Evolutionary conservation across 768 basidiomycete species (phyloP), one percentile per base, ranked within the genome.

Genomic region (Butyriboletus loyo): DNA sequence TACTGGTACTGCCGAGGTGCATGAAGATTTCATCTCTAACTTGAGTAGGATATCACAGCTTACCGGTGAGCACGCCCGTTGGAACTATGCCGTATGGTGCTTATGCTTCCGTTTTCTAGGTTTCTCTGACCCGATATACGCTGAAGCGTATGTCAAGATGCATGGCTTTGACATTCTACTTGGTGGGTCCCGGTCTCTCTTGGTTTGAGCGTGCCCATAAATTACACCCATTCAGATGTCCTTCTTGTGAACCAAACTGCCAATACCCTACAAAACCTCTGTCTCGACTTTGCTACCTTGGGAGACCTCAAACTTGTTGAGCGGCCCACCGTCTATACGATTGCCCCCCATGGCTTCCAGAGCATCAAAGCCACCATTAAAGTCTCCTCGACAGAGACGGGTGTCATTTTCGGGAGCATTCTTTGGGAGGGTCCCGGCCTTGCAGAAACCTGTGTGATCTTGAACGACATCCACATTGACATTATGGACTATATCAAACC

Each of bases 321-420:
- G 68, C 81, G 94, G n/a, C 95, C 97, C 2, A 77, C 90, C 1
- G 87, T 93, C 7, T 91, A 95, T 64, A 98, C 95, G 0, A 81
- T 98, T 36, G 96, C 85, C 1, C 97, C 96, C 0, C 92, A 98
- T 63, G 89, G 91, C 19, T 99, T 98, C 88, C 96, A 97, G 72
- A 93, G 87, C 66, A 93, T 98, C 75, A 98, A 98, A 69, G 93
- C 95, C 17, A 98, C 97, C 2, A 95, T 99, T 75, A 98, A 99
- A 76, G 84, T 96, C 1, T 95, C 96, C 0, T 97, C 93, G 21
- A 98, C 97, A 0, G 97, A 99, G 72, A 98, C 97, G 1, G 97
- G 95, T 38, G 95, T 98, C 55, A 97, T 98, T 60, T 98, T 98
- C 58, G 97, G 97, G 17, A 95, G 92, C 66, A 98, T 98, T 54